Percentiles rank a stretch among this genome's conserved stretches.
Evolutionary conservation across 805 yeast species (phyloP).

Genomic region (Saturnispora silvae): DNA sequence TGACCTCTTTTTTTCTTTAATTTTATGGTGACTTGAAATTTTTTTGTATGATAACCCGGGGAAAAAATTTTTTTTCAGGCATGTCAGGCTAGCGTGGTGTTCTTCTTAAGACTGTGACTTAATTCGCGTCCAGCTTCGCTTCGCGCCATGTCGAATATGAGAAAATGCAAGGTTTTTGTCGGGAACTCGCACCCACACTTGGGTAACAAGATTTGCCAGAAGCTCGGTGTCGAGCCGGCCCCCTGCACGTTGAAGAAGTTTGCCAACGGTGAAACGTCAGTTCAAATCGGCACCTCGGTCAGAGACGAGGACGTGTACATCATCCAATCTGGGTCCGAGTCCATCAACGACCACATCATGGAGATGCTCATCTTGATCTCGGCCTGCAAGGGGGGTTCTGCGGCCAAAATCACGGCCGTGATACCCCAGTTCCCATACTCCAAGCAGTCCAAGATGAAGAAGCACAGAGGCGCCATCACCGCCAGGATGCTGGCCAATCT

Average conservation of each 20-base stretch:
- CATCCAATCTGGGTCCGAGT: constrained; percentile 84
- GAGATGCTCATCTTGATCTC: constrained; percentile 85
- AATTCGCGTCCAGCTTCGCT: neutral
- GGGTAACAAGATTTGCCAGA: constrained; percentile 81
- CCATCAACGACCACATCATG: constrained; percentile 89
- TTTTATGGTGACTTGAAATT: too few species aligned
- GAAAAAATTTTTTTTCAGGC: neutral
- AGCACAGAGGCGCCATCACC: constrained; percentile 96
- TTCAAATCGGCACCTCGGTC: constrained; percentile 87
- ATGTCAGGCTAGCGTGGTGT: neutral
- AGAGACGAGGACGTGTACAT: constrained; percentile 96
- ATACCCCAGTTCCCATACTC: constrained; percentile 97
- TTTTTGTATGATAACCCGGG: constrained; percentile 5
- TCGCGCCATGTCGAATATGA: constrained; percentile 39
- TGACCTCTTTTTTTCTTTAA: too few species aligned
- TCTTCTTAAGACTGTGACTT: neutral
- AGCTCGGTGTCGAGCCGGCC: constrained; percentile 88
- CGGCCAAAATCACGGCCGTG: constrained; percentile 94
- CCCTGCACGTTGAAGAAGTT: constrained; percentile 86
- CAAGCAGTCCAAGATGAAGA: constrained; percentile 95
- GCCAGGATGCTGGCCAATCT: constrained; percentile 96
- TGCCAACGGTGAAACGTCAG: constrained; percentile 96
- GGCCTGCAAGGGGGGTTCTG: constrained; percentile 97
- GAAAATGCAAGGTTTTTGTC: constrained; percentile 93
- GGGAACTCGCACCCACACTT: constrained; percentile 95